Evolutionary conservation across 495 filamentous ascomycete species (phyloP), one percentile per base, ranked within the genome.

Genomic region (Annulohypoxylon maeteangense): DNA sequence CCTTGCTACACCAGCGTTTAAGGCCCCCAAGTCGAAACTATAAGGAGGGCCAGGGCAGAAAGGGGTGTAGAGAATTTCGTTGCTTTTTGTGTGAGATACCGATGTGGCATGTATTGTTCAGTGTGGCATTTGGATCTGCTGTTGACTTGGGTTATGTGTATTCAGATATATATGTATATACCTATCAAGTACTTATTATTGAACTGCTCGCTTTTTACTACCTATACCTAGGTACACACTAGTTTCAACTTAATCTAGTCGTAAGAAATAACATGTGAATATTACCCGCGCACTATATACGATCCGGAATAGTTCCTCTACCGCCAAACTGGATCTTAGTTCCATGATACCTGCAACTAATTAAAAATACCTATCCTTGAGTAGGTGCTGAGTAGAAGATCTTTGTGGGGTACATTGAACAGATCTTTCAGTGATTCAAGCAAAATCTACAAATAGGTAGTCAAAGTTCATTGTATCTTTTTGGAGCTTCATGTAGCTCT

Each of bases 1-100:
- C 23, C 72, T 85, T 14, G 78, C 75, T 10, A 80, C 74, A 11
- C 83, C 83, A 68, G 66, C 74, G n/a, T 83, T 83, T 74, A 76
- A 81, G 75, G 44, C 67, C 20, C 70, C 76, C 6, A 77, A 66
- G 59, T 70, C 78, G 44, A 81, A 81, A 69, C 50, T 81, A 22
- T 81, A 61, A 68, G 22, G 20, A 47, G 45, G 20, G 18, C 1
- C 6, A 12, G 20, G 7, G 8, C 12, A 48, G 20, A 11, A 34
- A 31, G 48, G 31, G 48, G 25, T 10, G 11, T 31, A n/a, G 25
- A 18, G 14, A 14, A 31, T 53, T 29, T 53, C 25, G 6, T 54
- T 27, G 27, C n/a, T 34, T 3, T 54, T 11, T 54, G 14, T 34
- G 50, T 4, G 50, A 34, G 7, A 53, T 53, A 31, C 29, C 16